Base-by-base conservation (phyloP, 345 rosid genomes). In the Erucastrum elatum region DNA sequence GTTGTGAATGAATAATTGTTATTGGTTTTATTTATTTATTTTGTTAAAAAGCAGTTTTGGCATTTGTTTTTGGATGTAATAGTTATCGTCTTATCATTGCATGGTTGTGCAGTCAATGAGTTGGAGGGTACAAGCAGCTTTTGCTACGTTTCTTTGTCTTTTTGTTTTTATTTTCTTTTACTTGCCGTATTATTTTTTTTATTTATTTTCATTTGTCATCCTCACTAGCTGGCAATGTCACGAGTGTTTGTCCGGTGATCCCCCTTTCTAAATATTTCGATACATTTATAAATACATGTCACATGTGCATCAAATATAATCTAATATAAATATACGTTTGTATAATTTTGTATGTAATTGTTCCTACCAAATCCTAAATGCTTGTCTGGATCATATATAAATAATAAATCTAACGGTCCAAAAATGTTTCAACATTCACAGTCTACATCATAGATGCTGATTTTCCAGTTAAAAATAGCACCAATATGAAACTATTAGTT, bases 61-160 rank as follows among this genome's bases (percentile, higher is more conserved):
- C n/a, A 17, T 68, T 72, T 70, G 56, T 30, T 35, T 78, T 76
- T 85, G 55, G 74, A 87, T 84, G 89, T 78, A 90, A 86, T 73
- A 75, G 53, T 75, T 76, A 81, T 81, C 89, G 78, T 84, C 84
- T 65, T 81, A 81, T 81, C 80, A 81, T 77, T 81, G 84, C 84
- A 77, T 77, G 81, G 78, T 74, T 71, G 78, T 74, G 75, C 77
- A 77, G 84, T 76, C 74, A 81, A 81, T 76, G 84, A 81, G 74
- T 81, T 77, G 81, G 71, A 81, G 78, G 73, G 84, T 81, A 77
- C 71, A 81, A 81, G 81, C 78, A 77, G 81, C 75, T 76, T 81
- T 81, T 81, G 78, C 49, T 81, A 71, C 75, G 78, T 70, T 66
- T 72, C 55, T 72, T 81, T 77, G 84, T 81, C 84, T 81, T 81